These are phyloP conservation scores for Fusarium abutilonis DNA, from an alignment of 2,329 filamentous ascomycete genomes.

Conservation along the genomic window DNA sequence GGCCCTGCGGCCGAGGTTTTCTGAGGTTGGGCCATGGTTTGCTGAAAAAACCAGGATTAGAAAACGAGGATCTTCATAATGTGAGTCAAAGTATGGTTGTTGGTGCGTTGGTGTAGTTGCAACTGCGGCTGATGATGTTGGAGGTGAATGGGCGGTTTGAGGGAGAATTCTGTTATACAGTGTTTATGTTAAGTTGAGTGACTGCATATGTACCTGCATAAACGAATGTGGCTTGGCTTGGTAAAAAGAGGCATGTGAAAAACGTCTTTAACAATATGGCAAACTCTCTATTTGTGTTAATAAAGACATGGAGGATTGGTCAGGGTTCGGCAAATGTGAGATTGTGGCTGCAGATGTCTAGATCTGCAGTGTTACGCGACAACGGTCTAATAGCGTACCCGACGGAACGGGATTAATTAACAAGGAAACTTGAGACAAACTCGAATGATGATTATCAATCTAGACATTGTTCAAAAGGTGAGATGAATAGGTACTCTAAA, in stretches of 20 bases:
- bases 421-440: too few species aligned
- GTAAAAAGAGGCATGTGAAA: background rate
- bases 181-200: background rate
- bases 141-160: constrained; percentile 6
- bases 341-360: background rate
- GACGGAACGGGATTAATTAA: too few species aligned
- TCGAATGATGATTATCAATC: too few species aligned
- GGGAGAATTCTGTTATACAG: background rate
- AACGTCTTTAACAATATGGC: background rate
- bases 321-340: background rate
- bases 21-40: constrained; percentile 27
- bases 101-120: constrained; percentile 8
- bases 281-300: background rate
- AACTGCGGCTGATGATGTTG: constrained; percentile 12
- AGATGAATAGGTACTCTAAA: background rate
- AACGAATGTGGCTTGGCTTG: background rate
- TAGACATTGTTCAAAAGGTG: background rate
- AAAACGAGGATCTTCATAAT: background rate
- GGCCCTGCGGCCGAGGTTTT: background rate
- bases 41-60: background rate
- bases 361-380: background rate
- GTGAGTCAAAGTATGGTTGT: constrained; percentile 5
- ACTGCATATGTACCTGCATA: constrained; percentile 24
- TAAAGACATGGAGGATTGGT: background rate
- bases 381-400: too few species aligned